A percentile compares a stretch with the other conserved stretches of the same genome.
These are phyloP conservation scores for Dissophora globulifera DNA, from an alignment of 192 early-diverging fungal genomes.

Conservation along the genomic window DNA sequence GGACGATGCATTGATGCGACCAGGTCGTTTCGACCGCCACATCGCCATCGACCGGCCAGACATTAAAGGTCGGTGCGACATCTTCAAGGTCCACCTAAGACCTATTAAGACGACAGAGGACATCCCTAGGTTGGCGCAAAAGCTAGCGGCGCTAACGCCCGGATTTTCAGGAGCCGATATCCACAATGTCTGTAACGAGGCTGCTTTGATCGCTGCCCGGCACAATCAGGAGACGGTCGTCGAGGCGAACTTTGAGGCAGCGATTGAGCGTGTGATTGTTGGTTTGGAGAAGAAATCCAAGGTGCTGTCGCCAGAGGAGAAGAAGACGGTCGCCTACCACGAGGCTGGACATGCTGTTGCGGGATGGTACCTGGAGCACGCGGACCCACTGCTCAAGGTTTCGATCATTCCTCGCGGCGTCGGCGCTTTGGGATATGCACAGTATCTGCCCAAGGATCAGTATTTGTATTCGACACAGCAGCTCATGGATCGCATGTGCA, in stretches of 20 bases:
- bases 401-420: slow-evolving; percentile 98
- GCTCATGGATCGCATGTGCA: slow-evolving; percentile 92
- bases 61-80: slow-evolving; percentile 93
- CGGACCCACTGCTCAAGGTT: slow-evolving; percentile 97
- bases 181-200: slow-evolving; percentile 99
- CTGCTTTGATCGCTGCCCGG: slow-evolving; percentile 97
- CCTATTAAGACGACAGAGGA: slow-evolving; percentile 92
- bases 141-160: slow-evolving; percentile 95
- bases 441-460: slow-evolving; percentile 98
- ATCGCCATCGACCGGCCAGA: slow-evolving; percentile 97
- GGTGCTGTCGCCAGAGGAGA: slow-evolving; percentile 95
- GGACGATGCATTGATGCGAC: slow-evolving; percentile 96
- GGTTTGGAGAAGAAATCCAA: slow-evolving; percentile 98
- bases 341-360: slow-evolving; percentile 99
- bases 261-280: slow-evolving; percentile 98
- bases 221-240: slow-evolving; percentile 77
- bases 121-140: slow-evolving; percentile 80
- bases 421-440: slow-evolving; percentile 98
- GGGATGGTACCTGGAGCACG: slow-evolving; percentile 97
- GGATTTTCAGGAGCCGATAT: slow-evolving; percentile 99
- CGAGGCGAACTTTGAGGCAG: slow-evolving; percentile 94
- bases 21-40: slow-evolving; percentile 99
- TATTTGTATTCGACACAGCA: slow-evolving; percentile 94
- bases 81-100: slow-evolving; percentile 97
- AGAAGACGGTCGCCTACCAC: slow-evolving; percentile 99